A percentile compares a stretch with the other conserved stretches of the same genome.
Conservation (phyloP, 495 filamentous ascomycete species). For the Glonium stellatum region DNA sequence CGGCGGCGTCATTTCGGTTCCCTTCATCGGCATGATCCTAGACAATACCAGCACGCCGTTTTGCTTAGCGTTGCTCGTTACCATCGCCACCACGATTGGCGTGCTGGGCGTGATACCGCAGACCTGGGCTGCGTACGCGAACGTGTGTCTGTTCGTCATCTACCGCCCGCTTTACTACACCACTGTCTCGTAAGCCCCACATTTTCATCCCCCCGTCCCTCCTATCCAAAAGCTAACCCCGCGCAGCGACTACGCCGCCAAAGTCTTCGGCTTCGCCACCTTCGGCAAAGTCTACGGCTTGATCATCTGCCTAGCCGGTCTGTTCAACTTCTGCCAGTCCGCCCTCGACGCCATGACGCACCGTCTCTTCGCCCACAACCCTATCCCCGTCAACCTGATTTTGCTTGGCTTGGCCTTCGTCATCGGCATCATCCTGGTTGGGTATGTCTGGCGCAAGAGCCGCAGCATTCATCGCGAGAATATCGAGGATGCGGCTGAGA, state of each 20-base stretch:
- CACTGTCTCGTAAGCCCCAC: conserved; percentile 51
- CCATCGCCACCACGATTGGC: conserved; percentile 68
- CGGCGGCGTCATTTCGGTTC: conserved; percentile 76
- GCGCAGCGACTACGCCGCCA: conserved; percentile 76
- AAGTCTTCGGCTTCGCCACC: conserved; percentile 92
- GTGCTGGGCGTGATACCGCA: conserved; percentile 67
- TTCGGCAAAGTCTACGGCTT: conserved; percentile 96
- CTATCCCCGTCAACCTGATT: conserved; percentile 68
- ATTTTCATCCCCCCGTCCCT: not conserved
- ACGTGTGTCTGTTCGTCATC: conserved; percentile 71
- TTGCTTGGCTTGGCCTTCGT: conserved; percentile 55
- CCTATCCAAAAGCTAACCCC: conserved; percentile 18
- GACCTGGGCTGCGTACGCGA: conserved; percentile 66
- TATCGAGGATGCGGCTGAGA: conserved; percentile 36
- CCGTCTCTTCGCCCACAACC: conserved; percentile 60
- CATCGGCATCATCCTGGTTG: conserved; percentile 36
- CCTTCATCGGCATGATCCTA: conserved; percentile 79
- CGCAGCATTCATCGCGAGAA: conserved; percentile 27
- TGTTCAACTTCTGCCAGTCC: conserved; percentile 82
- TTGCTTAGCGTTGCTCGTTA: conserved; percentile 67
- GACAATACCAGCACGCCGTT: conserved; percentile 69
- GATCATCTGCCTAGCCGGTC: conserved; percentile 79
- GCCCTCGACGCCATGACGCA: conserved; percentile 77
- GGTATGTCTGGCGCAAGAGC: conserved; percentile 35
- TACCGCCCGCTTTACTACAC: conserved; percentile 75